These are phyloP conservation scores for Mycena vulgaris DNA, from an alignment of 768 basidiomycete genomes.

Conservation along the genomic window DNA sequence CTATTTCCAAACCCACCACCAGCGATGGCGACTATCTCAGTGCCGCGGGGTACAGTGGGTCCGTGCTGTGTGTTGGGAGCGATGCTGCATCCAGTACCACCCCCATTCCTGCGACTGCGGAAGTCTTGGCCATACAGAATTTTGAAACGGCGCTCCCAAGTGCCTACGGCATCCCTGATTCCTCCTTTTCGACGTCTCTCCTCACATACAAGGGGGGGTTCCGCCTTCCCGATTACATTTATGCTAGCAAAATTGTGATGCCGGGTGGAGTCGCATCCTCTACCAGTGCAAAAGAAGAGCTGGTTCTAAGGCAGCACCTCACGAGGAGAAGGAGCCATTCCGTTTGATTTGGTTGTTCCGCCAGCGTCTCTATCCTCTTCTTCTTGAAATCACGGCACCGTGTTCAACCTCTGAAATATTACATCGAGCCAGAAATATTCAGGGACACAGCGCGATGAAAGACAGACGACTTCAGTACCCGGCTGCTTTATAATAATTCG, in stretches of 20 bases:
- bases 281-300: neutral
- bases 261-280: neutral
- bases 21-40: neutral
- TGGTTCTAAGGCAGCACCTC: neutral
- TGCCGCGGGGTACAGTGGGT: conserved; percentile 4
- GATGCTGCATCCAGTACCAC: neutral
- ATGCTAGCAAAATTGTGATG: neutral
- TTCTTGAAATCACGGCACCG: too few species aligned
- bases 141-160: neutral
- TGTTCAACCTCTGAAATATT: too few species aligned
- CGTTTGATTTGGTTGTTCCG: neutral
- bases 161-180: neutral
- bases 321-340: neutral
- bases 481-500: too few species aligned
- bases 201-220: conserved; percentile 8
- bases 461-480: too few species aligned
- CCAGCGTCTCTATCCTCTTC: too few species aligned
- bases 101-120: neutral
- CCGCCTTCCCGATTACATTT: conserved; percentile 7
- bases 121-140: neutral
- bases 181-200: neutral
- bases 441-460: too few species aligned
- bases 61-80: neutral
- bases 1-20: neutral
- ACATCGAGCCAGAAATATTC: too few species aligned